Conservation (phyloP, 139 green algal genomes). For the Chloropicon primus region DNA sequence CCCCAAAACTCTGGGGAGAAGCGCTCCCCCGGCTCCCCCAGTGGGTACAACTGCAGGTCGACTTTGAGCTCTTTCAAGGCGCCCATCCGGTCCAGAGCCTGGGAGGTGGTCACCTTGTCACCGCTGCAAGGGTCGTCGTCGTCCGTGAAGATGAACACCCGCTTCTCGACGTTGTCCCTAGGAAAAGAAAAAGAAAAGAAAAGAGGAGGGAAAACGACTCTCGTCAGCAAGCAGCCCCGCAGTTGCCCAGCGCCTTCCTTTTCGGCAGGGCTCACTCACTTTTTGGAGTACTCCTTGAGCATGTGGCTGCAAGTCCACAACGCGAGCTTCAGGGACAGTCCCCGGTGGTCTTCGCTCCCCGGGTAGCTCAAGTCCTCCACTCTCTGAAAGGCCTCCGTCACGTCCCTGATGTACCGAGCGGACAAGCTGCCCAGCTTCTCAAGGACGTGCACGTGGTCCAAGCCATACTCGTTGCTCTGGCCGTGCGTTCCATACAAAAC, state of each 20-base stretch:
- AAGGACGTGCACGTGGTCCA: background rate
- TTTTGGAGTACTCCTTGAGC: background rate
- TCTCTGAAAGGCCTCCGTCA: background rate
- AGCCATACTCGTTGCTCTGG: background rate
- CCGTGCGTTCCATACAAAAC: background rate
- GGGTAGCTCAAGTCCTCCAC: background rate
- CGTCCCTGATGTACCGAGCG: background rate
- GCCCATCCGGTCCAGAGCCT: background rate
- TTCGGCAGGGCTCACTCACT: too few species aligned
- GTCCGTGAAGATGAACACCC: background rate
- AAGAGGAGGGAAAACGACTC: too few species aligned
- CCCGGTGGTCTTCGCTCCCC: background rate
- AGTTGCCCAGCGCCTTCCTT: too few species aligned
- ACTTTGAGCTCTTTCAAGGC: background rate
- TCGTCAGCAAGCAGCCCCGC: too few species aligned
- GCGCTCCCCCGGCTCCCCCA: background rate
- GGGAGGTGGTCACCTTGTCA: background rate
- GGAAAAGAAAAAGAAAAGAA: too few species aligned
- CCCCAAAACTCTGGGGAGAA: background rate
- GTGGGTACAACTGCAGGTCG: background rate
- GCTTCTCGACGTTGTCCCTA: background rate
- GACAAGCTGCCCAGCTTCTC: background rate
- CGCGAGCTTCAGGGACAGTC: background rate
- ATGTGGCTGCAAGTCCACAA: background rate
- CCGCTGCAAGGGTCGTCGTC: background rate